Conservation (phyloP, 1,139 yeast species). For the Hanseniaspora sp. region DNA sequence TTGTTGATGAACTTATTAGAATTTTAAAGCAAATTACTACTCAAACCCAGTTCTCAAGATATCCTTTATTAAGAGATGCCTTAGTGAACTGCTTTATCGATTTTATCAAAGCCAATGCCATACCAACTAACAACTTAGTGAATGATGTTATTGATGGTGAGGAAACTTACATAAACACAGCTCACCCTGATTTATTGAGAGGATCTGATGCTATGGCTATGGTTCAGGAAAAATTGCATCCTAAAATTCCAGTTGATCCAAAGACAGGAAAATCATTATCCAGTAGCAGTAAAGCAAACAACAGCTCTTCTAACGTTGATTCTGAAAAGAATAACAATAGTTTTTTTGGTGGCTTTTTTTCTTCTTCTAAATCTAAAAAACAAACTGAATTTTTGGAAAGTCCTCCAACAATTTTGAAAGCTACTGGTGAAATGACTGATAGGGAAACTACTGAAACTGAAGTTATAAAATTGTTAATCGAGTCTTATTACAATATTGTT, state of each 20-base stretch:
- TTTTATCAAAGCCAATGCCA: conserved; percentile 65
- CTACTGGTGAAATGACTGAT: conserved; percentile 89
- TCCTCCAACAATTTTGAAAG: conserved; percentile 90
- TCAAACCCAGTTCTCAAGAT: conserved; percentile 74
- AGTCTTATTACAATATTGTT: conserved; percentile 83
- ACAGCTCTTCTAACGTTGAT: conserved; percentile 29
- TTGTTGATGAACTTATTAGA: conserved; percentile 88
- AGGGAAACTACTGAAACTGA: conserved; percentile 95
- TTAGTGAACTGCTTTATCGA: conserved; percentile 69
- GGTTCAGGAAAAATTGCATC: conserved; percentile 84
- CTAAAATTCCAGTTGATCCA: conserved; percentile 78
- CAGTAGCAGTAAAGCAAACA: conserved; percentile 30
- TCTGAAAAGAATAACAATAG: conserved; percentile 41
- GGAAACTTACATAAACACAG: conserved; percentile 90
- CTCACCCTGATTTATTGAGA: conserved; percentile 90
- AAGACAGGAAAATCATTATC: conserved; percentile 76
- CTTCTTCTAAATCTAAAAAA: conserved; percentile 84
- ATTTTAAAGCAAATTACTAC: conserved; percentile 75
- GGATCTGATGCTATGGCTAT: conserved; percentile 94
- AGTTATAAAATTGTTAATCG: conserved; percentile 81
- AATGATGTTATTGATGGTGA: conserved; percentile 72
- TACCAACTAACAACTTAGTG: conserved; percentile 80
- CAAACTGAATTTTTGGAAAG: conserved; percentile 93
- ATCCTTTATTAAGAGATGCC: conserved; percentile 82
- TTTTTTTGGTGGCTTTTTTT: conserved; percentile 89